Evolutionary conservation across 495 filamentous ascomycete genomes (phyloP).

Genomic region (Penicillium mononematosum): DNA sequence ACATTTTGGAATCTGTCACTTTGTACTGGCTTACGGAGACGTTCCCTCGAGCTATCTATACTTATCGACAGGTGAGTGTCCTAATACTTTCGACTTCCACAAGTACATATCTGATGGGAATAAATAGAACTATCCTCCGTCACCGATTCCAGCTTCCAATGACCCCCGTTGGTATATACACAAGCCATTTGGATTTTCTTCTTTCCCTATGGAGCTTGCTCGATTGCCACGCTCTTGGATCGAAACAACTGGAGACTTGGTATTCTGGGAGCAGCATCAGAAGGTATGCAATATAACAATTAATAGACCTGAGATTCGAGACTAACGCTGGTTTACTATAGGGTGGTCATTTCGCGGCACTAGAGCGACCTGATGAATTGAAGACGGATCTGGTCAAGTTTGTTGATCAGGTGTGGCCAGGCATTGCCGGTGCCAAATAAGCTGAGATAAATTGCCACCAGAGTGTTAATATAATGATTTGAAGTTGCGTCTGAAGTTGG

Average conservation of each 20-base stretch:
- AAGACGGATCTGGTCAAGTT: conserved; percentile 60
- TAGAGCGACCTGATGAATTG: conserved; percentile 55
- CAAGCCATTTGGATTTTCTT: conserved; percentile 60
- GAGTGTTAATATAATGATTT: neutral
- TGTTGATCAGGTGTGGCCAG: conserved; percentile 43
- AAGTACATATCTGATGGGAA: neutral
- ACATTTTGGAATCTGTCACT: conserved; percentile 56
- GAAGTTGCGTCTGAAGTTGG: neutral
- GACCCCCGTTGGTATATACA: conserved; percentile 39
- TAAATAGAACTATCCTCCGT: conserved; percentile 23
- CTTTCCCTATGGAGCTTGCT: conserved; percentile 55
- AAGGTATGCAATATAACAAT: conserved; percentile 22
- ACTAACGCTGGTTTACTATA: conserved; percentile 15
- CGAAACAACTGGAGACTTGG: conserved; percentile 47
- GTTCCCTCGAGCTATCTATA: conserved; percentile 57
- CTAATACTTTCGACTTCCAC: neutral
- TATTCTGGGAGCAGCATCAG: conserved; percentile 47
- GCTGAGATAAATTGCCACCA: neutral
- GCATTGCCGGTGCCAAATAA: conserved; percentile 4
- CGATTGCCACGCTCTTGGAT: conserved; percentile 52
- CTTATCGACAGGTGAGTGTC: conserved; percentile 45
- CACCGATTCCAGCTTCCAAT: conserved; percentile 18
- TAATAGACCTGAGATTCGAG: neutral
- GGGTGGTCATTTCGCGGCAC: conserved; percentile 65
- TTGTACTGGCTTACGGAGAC: conserved; percentile 68